A percentile compares a stretch with the other conserved stretches of the same genome.
These are phyloP conservation scores for Spirogloea muscicola DNA, from an alignment of 139 green algal species.

Conservation along the genomic window DNA sequence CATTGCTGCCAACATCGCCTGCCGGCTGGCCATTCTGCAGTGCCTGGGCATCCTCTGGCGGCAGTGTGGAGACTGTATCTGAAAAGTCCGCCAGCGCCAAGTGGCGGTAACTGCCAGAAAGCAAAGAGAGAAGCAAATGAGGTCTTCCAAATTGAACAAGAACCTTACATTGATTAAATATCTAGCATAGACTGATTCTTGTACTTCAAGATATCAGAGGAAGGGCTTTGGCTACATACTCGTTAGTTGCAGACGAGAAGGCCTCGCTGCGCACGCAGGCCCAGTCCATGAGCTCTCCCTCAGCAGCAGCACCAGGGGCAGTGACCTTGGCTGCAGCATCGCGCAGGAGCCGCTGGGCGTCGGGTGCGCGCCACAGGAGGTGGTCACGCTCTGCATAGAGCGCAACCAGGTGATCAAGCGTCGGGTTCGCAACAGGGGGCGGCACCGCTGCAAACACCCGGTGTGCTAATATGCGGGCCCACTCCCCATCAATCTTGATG, in stretches of 20 bases:
- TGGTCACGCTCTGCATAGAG: conserved; percentile 80
- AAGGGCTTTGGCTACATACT: conserved; percentile 3
- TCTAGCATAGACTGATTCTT: no score
- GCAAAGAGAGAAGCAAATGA: neutral
- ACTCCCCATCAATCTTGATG: conserved; percentile 30
- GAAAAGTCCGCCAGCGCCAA: conserved; percentile 74
- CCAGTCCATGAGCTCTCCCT: conserved; percentile 56
- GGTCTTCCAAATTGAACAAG: neutral
- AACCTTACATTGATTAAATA: neutral
- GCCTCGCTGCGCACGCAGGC: conserved; percentile 47
- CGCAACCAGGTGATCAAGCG: conserved; percentile 68
- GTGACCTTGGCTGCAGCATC: conserved; percentile 8
- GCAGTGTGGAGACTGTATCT: conserved; percentile 66
- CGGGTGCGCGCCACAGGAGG: conserved; percentile 76
- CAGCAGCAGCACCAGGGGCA: neutral
- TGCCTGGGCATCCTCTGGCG: conserved; percentile 33
- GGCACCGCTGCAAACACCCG: conserved; percentile 48
- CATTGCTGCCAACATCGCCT: neutral
- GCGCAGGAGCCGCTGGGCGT: conserved; percentile 66
- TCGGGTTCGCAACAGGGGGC: conserved; percentile 53
- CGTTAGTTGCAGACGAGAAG: conserved; percentile 33
- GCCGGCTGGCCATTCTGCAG: neutral
- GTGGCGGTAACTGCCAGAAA: conserved; percentile 52
- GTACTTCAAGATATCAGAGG: no score
- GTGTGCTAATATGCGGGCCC: conserved; percentile 5